Percentiles rank a stretch among this genome's conserved stretches.
Evolutionary conservation across 768 basidiomycete species (phyloP).

Genomic region (Hericium erinaceus): DNA sequence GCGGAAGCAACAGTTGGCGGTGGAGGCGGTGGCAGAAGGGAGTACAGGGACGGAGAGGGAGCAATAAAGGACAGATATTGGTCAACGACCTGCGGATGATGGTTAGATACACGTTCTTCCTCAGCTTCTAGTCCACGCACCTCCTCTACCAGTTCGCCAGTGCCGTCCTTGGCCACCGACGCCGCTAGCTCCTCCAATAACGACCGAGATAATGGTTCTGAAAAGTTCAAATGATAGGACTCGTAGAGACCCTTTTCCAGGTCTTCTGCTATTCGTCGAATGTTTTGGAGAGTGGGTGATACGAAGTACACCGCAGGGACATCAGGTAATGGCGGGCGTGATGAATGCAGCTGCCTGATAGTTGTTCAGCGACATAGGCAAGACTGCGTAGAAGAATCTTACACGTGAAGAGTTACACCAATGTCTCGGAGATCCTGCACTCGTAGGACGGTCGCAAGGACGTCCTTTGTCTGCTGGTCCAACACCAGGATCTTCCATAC

Average conservation of each 20-base stretch:
- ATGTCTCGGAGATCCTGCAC: slow-evolving; percentile 96
- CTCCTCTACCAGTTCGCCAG: slow-evolving; percentile 74
- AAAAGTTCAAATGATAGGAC: slow-evolving; percentile 90
- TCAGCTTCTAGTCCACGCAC: slow-evolving; percentile 26
- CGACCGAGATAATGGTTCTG: slow-evolving; percentile 80
- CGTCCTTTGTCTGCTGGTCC: slow-evolving; percentile 93
- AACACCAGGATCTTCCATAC: slow-evolving; percentile 96
- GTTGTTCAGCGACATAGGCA: too few species aligned
- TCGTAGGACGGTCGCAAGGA: slow-evolving; percentile 87
- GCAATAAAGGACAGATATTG: slow-evolving; percentile 96
- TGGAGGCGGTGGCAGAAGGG: slow-evolving; percentile 59
- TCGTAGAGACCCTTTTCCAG: slow-evolving; percentile 85
- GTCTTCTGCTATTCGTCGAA: slow-evolving; percentile 89
- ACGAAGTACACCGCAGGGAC: slow-evolving; percentile 98
- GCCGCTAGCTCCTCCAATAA: slow-evolving; percentile 91
- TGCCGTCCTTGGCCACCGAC: slow-evolving; percentile 75
- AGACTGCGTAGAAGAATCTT: slow-evolving; percentile 20
- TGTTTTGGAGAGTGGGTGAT: slow-evolving; percentile 77
- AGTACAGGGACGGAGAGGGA: slow-evolving; percentile 89
- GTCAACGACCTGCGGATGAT: slow-evolving; percentile 64
- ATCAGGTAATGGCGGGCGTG: slow-evolving; percentile 83
- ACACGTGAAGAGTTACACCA: slow-evolving; percentile 98
- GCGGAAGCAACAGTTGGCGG: slow-evolving; percentile 27
- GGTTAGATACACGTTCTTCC: slow-evolving; percentile 8
- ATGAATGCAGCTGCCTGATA: slow-evolving; percentile 78